These are phyloP conservation scores for Cyclotella sp. DNA, from an alignment of 108 stramenopile species.

Conservation along the genomic window DNA sequence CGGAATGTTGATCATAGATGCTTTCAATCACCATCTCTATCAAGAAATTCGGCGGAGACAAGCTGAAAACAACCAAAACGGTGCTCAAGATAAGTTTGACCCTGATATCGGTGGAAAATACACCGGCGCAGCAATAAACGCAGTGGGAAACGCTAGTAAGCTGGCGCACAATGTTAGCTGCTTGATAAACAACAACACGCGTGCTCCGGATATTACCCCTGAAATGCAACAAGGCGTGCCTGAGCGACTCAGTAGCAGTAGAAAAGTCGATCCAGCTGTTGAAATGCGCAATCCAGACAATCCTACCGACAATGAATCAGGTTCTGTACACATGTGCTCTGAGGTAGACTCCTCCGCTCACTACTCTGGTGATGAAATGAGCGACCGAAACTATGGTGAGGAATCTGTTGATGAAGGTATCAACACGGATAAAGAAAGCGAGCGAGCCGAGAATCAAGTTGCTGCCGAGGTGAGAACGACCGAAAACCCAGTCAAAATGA, in stretches of 20 bases:
- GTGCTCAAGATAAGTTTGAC: background rate
- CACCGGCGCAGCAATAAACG: constrained; percentile 29
- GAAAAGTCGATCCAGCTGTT: background rate
- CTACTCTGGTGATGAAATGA: no score
- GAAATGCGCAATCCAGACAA: no score
- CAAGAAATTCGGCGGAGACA: constrained; percentile 28
- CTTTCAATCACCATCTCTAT: constrained; percentile 38
- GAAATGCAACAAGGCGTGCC: no score
- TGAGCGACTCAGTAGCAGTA: background rate
- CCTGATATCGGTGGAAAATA: constrained; percentile 28
- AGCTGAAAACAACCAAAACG: background rate
- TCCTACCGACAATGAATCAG: no score
- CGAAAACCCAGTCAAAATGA: background rate
- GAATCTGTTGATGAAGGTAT: no score
- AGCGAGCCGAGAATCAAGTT: background rate
- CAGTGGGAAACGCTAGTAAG: constrained; percentile 31
- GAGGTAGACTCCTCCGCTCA: no score
- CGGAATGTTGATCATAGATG: constrained; percentile 41
- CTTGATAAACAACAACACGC: constrained; percentile 8
- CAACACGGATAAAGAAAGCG: background rate
- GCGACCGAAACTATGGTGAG: no score
- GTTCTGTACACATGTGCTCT: no score
- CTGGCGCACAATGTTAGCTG: constrained; percentile 31
- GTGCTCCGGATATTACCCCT: background rate
- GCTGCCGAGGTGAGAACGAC: background rate